Percentiles rank a stretch among this genome's conserved stretches.
Conservation (phyloP, 306 rosid species). For the Prunus salicina region DNA sequence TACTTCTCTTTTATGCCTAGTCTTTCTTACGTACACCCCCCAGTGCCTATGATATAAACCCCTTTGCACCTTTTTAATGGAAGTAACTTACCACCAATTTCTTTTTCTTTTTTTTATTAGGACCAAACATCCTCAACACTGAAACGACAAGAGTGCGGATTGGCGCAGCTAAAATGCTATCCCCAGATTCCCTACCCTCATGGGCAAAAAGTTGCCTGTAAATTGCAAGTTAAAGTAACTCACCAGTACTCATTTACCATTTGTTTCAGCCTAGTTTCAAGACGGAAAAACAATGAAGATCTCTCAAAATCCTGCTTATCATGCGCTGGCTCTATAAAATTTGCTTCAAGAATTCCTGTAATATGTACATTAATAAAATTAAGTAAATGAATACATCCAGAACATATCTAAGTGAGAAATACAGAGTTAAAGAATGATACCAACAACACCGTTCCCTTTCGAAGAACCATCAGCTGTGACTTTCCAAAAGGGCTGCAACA, state of each 20-base stretch:
- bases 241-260: slow-evolving; percentile 80
- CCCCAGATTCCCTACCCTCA: not conserved
- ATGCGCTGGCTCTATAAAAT: slow-evolving; percentile 93
- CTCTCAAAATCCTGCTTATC: slow-evolving; percentile 98
- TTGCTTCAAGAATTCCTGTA: slow-evolving; percentile 94
- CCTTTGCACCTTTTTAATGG: not conserved
- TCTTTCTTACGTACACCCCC: not conserved
- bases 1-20: not conserved
- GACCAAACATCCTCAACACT: not conserved
- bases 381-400: slow-evolving; percentile 15
- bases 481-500: slow-evolving; percentile 90
- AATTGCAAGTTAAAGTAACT: slow-evolving; percentile 22
- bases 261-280: slow-evolving; percentile 79
- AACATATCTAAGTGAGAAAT: slow-evolving; percentile 6
- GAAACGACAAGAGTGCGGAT: not conserved
- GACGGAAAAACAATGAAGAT: slow-evolving; percentile 65
- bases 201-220: not conserved
- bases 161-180: not conserved
- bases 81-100: not conserved
- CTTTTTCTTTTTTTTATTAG: not conserved
- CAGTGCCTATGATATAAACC: not conserved
- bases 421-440: slow-evolving; percentile 46
- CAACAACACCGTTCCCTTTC: slow-evolving; percentile 77
- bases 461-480: slow-evolving; percentile 63
- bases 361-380: slow-evolving; percentile 17